Evolutionary conservation across 2,329 filamentous ascomycete species (phyloP), one percentile per base, ranked within the genome.

Genomic region (Xylariaceae sp.): DNA sequence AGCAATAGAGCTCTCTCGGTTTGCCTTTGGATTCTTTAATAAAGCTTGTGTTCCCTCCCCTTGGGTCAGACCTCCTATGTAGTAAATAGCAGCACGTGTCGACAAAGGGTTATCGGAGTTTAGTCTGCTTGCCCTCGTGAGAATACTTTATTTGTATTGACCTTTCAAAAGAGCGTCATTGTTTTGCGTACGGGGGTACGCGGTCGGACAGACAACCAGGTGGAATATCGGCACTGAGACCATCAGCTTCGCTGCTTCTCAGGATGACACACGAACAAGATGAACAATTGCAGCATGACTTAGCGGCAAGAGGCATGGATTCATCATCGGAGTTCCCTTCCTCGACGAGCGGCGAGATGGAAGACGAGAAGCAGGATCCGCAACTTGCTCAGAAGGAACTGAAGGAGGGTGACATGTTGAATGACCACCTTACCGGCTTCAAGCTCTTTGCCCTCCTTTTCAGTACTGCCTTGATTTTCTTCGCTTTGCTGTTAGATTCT

Each of bases 401-500:
- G 0, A 53, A 65, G 49, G 66, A 65, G 51, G 61, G 61, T n/a
- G 63, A 60, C 18, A 63, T 67, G 37, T 56, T 61, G 11, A 48
- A 48, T 5, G 68, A 71, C 5, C 68, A 71, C 37, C 57, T 72
- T 7, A 61, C 63, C 3, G 71, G 71, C 10, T 58, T 65, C 35
- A 69, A 67, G 53, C 64, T 72, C 5, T 15, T 55, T 2, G 47
- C 64, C 9, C 62, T 72, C 7, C 60, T 77, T 15, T 60, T 61
- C 4, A 70, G 71, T 1, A 66, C 81, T 11, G 75, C 74, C 6
- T 73, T 74, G 56, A 54, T 60, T 13, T 62, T 61, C 51, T 11
- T 82, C 82, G 60, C 64, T 81, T 15, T 76, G 80, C 64, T 82
- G 61, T 63, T 84, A 3, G 82, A 84, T 58, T 77, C 74, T 44